Evolutionary conservation across 2,329 filamentous ascomycete genomes (phyloP), one percentile per base, ranked within the genome.

Genomic region (Fusarium hainanense): DNA sequence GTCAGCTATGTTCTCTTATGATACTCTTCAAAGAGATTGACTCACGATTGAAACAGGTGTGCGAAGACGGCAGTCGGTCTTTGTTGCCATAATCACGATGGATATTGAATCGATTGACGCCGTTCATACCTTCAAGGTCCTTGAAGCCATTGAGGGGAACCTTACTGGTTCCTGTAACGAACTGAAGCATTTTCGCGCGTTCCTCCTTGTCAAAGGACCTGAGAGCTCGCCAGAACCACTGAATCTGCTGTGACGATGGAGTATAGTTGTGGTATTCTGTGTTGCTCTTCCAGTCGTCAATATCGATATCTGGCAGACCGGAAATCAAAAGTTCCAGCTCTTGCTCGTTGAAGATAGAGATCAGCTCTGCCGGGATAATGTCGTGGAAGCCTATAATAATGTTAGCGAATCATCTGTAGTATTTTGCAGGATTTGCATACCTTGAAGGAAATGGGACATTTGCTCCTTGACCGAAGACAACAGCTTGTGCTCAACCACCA

Each of bases 1-100:
- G 37, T 63, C 50, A 70, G 74, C 86, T 81, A 21, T 71, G 27
- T 80, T 70, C 54, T 32, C 7, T 68, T 68, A 86, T 77, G 84
- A 72, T 71, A 56, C 47, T 40, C 18, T 42, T 42, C 55, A 66
- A 66, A 23, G 21, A n/a, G 20, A 32, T 37, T 9, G 43, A 92
- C 93, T 92, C 89, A 97, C 94, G 96, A 80, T 99, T 99, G 84
- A 99, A 99, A 85, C 96, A 99, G 69, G 96, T 99, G 81, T 99
- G 97, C 75, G 94, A 97, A 75, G 93, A 97, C 59, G 96, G 96
- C 70, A 99, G 87, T 72, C 96, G 92, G 77, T 98, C 93, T 82
- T 98, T 98, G 85, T 92, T 95, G 75, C 95, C 94, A 82, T 97
- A 98, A 81, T 98, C 96, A 70, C 96, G 93, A 79, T 99, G 96